Conservation (phyloP, 345 rosid genomes). For the Gossypium thurberi region DNA sequence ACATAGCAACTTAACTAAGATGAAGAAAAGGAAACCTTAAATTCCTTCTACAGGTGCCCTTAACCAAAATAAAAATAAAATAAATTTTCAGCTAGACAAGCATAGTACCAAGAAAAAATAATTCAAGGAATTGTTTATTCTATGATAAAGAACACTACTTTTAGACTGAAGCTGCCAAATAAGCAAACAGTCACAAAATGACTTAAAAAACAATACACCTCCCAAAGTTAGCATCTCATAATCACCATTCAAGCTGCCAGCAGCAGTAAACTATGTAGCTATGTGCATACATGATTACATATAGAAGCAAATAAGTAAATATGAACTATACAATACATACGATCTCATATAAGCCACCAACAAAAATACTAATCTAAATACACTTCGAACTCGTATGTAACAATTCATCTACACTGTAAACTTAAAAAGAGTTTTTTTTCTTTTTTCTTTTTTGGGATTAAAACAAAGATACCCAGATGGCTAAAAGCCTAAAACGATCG, state of each 20-base stretch:
- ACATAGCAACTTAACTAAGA: conserved; percentile 35
- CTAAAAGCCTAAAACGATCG: conserved; percentile 14
- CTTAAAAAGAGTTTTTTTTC: not conserved
- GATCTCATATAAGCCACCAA: not conserved
- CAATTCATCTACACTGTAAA: not conserved
- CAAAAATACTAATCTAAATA: not conserved
- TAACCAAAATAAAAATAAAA: too few species aligned
- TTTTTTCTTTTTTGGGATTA: not conserved
- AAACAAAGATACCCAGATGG: conserved; percentile 15
- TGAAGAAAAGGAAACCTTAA: conserved; percentile 26
- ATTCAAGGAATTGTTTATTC: too few species aligned
- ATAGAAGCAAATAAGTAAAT: too few species aligned
- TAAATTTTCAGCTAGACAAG: too few species aligned
- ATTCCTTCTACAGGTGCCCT: conserved; percentile 20
- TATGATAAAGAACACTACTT: conserved; percentile 12
- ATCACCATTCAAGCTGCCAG: not conserved
- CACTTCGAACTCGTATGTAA: not conserved
- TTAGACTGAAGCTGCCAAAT: conserved; percentile 33
- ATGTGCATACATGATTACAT: not conserved
- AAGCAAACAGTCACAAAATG: not conserved
- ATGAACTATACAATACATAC: not conserved
- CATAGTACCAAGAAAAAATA: too few species aligned
- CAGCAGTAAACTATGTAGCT: not conserved
- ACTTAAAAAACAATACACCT: not conserved
- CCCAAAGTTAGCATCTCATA: not conserved